These are phyloP conservation scores for Astrocystis sublimbata DNA, from an alignment of 495 filamentous ascomycete species.

Conservation along the genomic window DNA sequence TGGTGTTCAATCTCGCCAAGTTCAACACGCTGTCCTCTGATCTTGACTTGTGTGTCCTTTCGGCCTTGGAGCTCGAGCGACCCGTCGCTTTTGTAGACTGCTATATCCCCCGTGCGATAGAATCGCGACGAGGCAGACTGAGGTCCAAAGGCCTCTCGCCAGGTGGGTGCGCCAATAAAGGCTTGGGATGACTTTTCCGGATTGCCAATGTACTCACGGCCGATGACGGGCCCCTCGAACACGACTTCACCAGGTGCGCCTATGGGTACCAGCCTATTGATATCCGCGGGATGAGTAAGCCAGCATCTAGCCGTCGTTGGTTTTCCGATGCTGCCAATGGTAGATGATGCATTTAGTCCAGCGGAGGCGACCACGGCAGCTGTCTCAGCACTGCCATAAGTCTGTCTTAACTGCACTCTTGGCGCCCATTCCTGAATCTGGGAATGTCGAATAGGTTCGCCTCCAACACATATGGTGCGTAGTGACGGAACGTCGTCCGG, in stretches of 20 bases:
- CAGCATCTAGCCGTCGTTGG: slow-evolving; percentile 46
- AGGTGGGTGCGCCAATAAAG: slow-evolving; percentile 42
- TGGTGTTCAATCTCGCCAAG: slow-evolving; percentile 28
- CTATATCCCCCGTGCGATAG: slow-evolving; percentile 13
- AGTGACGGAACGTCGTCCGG: slow-evolving; percentile 10
- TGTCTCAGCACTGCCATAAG: slow-evolving; percentile 10
- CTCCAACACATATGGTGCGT: neutral
- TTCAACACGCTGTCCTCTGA: slow-evolving; percentile 31
- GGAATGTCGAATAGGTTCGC: slow-evolving; percentile 5
- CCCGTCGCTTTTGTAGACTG: slow-evolving; percentile 2
- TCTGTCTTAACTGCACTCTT: neutral
- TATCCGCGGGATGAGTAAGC: slow-evolving; percentile 52
- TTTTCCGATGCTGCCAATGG: slow-evolving; percentile 47
- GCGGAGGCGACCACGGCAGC: slow-evolving; percentile 5
- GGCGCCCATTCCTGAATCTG: slow-evolving; percentile 7
- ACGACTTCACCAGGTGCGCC: slow-evolving; percentile 42
- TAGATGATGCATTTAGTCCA: neutral
- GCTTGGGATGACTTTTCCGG: slow-evolving; percentile 27
- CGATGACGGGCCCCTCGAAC: slow-evolving; percentile 38
- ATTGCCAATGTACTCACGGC: slow-evolving; percentile 38
- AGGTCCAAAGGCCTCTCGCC: slow-evolving; percentile 27
- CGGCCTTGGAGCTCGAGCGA: neutral
- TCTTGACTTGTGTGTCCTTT: slow-evolving; percentile 28
- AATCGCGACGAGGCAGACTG: neutral
- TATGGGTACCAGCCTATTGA: slow-evolving; percentile 45